phyloP scores from a whole-genome alignment of 805 yeast genomes.

The Saccharomyces eubayanus region DNA sequence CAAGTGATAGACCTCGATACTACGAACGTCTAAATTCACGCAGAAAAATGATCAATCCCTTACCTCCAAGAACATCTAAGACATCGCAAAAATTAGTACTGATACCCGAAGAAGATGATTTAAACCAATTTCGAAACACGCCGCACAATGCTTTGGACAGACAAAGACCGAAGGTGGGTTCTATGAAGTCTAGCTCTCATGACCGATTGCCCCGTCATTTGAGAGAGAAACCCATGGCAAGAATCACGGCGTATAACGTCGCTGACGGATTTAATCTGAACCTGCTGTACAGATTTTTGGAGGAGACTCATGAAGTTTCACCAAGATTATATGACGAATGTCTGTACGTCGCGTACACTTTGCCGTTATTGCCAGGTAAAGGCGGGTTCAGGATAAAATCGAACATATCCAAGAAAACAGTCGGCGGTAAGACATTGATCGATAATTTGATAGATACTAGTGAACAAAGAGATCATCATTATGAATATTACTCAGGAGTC shows the following conservation, averaged over 20 bases:
- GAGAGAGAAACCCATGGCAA: slow-evolving; percentile 50
- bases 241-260: slow-evolving; percentile 88
- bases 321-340: slow-evolving; percentile 89
- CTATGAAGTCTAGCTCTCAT: not conserved
- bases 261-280: slow-evolving; percentile 72
- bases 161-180: not conserved
- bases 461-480: slow-evolving; percentile 86
- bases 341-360: slow-evolving; percentile 79
- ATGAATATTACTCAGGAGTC: slow-evolving; percentile 79
- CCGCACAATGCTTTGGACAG: slow-evolving; percentile 7
- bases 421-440: slow-evolving; percentile 42
- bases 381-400: slow-evolving; percentile 71
- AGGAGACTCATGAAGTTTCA: slow-evolving; percentile 66
- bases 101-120: slow-evolving; percentile 51
- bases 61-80: slow-evolving; percentile 67
- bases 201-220: slow-evolving; percentile 2
- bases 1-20: slow-evolving; percentile 19
- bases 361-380: slow-evolving; percentile 80
- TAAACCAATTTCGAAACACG: slow-evolving; percentile 1
- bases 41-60: slow-evolving; percentile 22
- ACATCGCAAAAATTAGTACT: slow-evolving; percentile 78
- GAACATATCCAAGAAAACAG: slow-evolving; percentile 37
- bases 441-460: slow-evolving; percentile 71
- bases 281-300: slow-evolving; percentile 54
- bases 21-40: slow-evolving; percentile 11